These are phyloP conservation scores for Brassica hybrid DNA, from an alignment of 441 rosid genomes.

Conservation along the genomic window DNA sequence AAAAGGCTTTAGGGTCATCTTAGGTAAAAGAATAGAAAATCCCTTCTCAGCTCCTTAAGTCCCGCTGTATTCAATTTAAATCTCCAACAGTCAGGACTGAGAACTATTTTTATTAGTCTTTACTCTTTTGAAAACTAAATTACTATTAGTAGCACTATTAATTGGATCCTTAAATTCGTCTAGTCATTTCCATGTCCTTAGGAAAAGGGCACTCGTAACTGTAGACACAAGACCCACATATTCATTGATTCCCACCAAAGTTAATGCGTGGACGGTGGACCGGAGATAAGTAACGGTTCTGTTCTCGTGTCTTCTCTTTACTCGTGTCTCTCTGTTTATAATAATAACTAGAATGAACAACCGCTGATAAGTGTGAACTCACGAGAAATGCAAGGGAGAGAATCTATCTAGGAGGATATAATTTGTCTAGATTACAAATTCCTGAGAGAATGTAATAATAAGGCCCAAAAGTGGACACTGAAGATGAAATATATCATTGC, in stretches of 20 bases:
- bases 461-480: not conserved
- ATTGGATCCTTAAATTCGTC: not conserved
- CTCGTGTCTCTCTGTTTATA: not conserved
- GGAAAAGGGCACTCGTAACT: constrained; percentile 24
- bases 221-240: constrained; percentile 23
- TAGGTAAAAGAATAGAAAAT: constrained; percentile 9
- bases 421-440: constrained; percentile 2
- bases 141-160: not conserved
- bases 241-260: constrained; percentile 16
- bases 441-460: constrained; percentile 7
- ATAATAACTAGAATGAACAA: not conserved
- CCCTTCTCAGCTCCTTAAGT: not conserved
- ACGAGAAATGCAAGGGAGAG: constrained; percentile 6
- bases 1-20: not conserved
- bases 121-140: not conserved
- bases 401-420: not conserved
- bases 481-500: not conserved
- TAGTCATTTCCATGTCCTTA: constrained; percentile 12
- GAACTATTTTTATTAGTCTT: not conserved
- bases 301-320: constrained; percentile 31
- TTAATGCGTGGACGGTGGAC: constrained; percentile 21
- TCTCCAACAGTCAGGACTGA: not conserved
- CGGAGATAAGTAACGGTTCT: constrained; percentile 15
- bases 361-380: constrained; percentile 10
- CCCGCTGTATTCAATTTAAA: constrained; percentile 7